These are phyloP conservation scores for Mortierella alpina DNA, from an alignment of 192 early-diverging fungal species.

Conservation along the genomic window DNA sequence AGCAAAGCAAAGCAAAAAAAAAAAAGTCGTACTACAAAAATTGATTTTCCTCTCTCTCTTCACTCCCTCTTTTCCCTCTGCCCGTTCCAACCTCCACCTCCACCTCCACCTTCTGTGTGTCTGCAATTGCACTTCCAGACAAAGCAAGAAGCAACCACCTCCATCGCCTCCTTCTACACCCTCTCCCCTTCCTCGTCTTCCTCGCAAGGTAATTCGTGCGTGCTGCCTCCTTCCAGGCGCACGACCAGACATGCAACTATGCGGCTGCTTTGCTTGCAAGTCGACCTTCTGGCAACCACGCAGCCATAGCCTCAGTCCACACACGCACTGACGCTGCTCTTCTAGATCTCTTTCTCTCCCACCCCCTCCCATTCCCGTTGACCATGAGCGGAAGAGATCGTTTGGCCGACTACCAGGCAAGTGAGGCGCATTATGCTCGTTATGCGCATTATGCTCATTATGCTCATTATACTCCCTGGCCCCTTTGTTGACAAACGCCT, in stretches of 20 bases:
- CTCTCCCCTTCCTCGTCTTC: background rate
- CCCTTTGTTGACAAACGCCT: background rate
- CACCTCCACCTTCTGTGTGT: too few relatives aligned
- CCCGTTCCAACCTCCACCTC: background rate
- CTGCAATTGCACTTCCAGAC: too few relatives aligned
- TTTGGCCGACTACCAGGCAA: conserved; percentile 43
- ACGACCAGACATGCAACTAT: too few relatives aligned
- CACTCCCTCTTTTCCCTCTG: background rate
- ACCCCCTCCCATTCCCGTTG: background rate
- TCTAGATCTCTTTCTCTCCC: background rate
- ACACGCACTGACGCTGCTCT: background rate
- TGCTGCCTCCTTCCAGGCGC: too few relatives aligned
- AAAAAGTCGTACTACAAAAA: background rate
- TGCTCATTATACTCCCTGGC: background rate
- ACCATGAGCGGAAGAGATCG: conserved; percentile 50
- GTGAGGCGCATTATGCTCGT: background rate
- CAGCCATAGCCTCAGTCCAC: too few relatives aligned
- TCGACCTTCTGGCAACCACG: too few relatives aligned
- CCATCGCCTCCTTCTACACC: background rate
- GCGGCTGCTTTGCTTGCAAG: too few relatives aligned
- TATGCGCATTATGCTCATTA: background rate
- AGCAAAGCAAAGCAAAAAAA: background rate
- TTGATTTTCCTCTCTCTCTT: background rate
- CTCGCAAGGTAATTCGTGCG: too few relatives aligned
- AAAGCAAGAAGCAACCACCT: background rate